Evolutionary conservation across 2,329 filamentous ascomycete species (phyloP), one percentile per base, ranked within the genome.

Genomic region (Didymella pomorum): DNA sequence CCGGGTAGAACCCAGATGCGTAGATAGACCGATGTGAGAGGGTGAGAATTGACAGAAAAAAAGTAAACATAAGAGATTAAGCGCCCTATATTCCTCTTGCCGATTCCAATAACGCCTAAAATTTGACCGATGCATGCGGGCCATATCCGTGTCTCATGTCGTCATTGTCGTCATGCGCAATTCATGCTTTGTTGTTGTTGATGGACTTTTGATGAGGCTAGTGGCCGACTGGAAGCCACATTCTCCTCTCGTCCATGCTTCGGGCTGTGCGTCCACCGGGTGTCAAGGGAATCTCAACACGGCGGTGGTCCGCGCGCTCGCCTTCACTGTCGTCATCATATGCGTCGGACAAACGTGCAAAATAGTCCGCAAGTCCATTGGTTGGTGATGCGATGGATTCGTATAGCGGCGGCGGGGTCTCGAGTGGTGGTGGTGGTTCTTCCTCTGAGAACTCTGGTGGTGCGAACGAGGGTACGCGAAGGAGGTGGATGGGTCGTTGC

Each of bases 401-500:
- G 73, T 97, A 97, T 56, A 90, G 87, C 0, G 93, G 93, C 8
- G 93, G 93, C 1, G 93, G 93, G 0, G 92, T 96, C 63, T 90
- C 82, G 16, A 90, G 76, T 0, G 89, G 87, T 49, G 90, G 90
- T 4, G 91, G 90, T 0, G 90, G 88, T 5, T 87, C 84, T 52
- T 96, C 90, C 5, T 92, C 92, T 61, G 95, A 89, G 71, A 96
- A 97, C 0, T 91, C 87, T 0, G 93, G 93, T 2, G 93, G 93
- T 58, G 93, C 93, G 79, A 93, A 96, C 0, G 92, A 96, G 0
- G 93, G 93, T 6, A 87, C 85, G 23, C 93, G 88, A 29, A 96
- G 79, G 2, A 97, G 83, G 74, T 97, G 93, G 51, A 97, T 96
- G 0, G 93, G 93, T 5, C 92, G 85, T 33, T 85, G 80, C 8